Evolutionary conservation across 148 eudicot genomes (phyloP).

Genomic region (Polygonum aviculare): DNA sequence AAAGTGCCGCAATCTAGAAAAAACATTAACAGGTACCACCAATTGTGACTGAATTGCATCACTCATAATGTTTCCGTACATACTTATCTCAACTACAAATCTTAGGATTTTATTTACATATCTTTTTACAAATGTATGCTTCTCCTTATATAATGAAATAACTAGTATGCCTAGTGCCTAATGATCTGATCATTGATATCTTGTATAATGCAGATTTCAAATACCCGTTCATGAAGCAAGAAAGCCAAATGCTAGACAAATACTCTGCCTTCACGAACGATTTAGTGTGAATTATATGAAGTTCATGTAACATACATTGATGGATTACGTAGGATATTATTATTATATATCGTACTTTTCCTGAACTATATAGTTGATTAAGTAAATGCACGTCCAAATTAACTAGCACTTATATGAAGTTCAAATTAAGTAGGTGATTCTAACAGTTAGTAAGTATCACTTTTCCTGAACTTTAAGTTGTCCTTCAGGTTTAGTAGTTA

Average conservation of each 20-base stretch:
- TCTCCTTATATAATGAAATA: not conserved
- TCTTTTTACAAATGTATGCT: too few relatives aligned
- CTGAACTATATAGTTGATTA: too few relatives aligned
- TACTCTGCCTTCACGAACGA: constrained; percentile 74
- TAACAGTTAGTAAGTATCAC: too few relatives aligned
- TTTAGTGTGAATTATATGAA: constrained; percentile 4
- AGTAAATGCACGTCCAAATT: too few relatives aligned
- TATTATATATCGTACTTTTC: too few relatives aligned
- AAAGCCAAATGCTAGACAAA: constrained; percentile 48
- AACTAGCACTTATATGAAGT: too few relatives aligned
- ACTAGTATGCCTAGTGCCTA: not conserved
- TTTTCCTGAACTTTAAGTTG: too few relatives aligned
- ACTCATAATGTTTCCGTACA: not conserved
- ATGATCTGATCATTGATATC: not conserved
- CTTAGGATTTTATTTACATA: not conserved
- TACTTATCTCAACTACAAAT: not conserved
- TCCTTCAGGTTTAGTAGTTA: too few relatives aligned
- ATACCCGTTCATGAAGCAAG: constrained; percentile 43
- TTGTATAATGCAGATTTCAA: constrained; percentile 40
- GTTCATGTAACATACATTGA: too few relatives aligned
- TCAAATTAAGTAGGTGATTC: too few relatives aligned
- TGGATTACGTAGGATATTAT: too few relatives aligned
- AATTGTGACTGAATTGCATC: not conserved
- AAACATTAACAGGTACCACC: not conserved
- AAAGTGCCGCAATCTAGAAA: not conserved